Base-by-base conservation (phyloP, 768 basidiomycete genomes). In the Pilatotrama ljubarskyi region DNA sequence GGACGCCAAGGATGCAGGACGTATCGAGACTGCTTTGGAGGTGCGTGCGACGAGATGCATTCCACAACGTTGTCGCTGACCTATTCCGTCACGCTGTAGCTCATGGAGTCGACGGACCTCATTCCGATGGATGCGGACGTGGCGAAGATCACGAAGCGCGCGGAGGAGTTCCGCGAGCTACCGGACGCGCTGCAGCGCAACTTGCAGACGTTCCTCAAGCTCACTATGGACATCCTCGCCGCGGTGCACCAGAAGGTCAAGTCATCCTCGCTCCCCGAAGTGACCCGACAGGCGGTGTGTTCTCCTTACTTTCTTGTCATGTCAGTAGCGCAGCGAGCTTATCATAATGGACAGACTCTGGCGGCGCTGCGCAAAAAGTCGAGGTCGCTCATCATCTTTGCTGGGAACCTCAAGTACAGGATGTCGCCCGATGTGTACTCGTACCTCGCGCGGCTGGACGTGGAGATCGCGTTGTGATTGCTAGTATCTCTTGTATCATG, bases 201-300 rank as follows among this genome's bases (percentile, higher is more conserved):
- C 76, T 74, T 98, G 72, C 93, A 93, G 67, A 83, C 84, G 2
- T 91, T 97, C 72, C 81, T 98, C 49, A 84, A 91, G 35, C 82
- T 94, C 38, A 90, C 93, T 20, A 99, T 98, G 97, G 93, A 95
- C 69, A 85, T 88, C 26, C 84, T 98, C 25, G 88, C 90, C 49
- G 85, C 82, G 14, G 83, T 95, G 15, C 90, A 96, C 66, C 88
- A 88, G 57, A 84, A 82, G 58, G 77, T 86, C 58, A 96, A 96
- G 72, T 76, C 78, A 11, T 87, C 88, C 26, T 76, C 81, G 42
- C 84, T 84, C 20, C 82, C 88, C 13, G 94, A 96, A 68, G 82
- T 84, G 38, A 87, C 84, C 2, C 80, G 90, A 63, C 88, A 95
- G 66, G 82, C 88, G 80, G 91, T 92, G 61, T 58, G 84, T 78